phyloP scores from a whole-genome alignment of 78 protist genomes.

The Diacronema lutheri region DNA sequence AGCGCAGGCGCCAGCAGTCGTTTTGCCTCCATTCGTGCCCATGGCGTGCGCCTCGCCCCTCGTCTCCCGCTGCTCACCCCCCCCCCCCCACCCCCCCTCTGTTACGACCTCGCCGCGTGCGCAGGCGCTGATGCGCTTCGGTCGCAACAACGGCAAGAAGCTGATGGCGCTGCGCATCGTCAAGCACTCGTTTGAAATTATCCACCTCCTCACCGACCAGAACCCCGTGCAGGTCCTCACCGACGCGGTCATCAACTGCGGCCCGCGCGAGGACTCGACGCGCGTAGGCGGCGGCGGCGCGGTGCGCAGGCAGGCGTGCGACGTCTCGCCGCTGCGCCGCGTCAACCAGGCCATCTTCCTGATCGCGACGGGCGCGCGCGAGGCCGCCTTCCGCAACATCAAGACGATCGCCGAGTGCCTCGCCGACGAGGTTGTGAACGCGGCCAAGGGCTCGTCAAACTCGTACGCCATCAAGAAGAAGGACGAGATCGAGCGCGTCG shows the following conservation, averaged over 20 bases:
- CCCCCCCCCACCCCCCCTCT: no score
- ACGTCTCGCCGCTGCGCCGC: constrained; percentile 99
- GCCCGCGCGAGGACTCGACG: constrained; percentile 99
- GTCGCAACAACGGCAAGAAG: constrained; percentile 99
- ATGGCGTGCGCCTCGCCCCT: no score
- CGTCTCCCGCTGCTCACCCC: no score
- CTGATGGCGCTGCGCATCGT: constrained; percentile 96
- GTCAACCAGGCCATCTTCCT: constrained; percentile 80
- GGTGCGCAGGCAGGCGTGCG: constrained; percentile 99
- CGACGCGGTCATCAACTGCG: constrained; percentile 92
- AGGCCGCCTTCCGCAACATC: constrained; percentile 97
- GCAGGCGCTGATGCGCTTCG: constrained; percentile 92
- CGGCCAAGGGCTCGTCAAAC: constrained; percentile 90
- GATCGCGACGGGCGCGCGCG: constrained; percentile 75
- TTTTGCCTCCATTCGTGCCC: no score
- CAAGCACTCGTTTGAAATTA: constrained; percentile 97
- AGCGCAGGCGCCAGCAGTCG: no score
- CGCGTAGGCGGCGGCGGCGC: constrained; percentile 97
- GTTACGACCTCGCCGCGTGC: no score
- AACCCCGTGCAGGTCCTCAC: constrained; percentile 92
- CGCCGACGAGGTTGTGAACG: constrained; percentile 98
- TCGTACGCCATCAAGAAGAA: constrained; percentile 92
- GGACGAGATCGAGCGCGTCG: constrained; percentile 89
- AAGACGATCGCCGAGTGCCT: constrained; percentile 91
- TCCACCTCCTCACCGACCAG: constrained; percentile 95